phyloP scores from a whole-genome alignment of 1,139 yeast genomes.

The Zygoascus sp. region DNA sequence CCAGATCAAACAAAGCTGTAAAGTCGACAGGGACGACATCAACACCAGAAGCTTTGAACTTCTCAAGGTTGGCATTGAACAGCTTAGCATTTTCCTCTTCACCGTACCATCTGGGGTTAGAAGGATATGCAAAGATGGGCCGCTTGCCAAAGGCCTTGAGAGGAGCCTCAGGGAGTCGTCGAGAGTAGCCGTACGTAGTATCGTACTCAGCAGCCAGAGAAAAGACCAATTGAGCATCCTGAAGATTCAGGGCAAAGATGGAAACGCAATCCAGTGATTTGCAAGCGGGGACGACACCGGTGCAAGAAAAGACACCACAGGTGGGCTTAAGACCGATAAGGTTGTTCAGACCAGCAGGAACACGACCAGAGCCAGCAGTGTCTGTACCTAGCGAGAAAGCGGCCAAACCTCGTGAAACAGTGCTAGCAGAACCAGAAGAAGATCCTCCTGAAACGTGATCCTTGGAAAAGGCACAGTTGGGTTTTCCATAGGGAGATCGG shows the following conservation, averaged over 20 bases:
- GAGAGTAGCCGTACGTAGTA: constrained; percentile 74
- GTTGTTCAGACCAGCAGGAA: constrained; percentile 94
- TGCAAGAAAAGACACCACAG: constrained; percentile 75
- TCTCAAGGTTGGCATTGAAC: constrained; percentile 56
- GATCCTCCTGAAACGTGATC: constrained; percentile 91
- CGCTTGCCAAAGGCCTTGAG: constrained; percentile 50
- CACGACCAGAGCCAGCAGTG: constrained; percentile 98
- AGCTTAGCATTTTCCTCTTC: constrained; percentile 72
- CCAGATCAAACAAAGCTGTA: constrained; percentile 69
- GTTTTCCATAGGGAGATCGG: constrained; percentile 87
- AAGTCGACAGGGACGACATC: constrained; percentile 62
- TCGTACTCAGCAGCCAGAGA: constrained; percentile 69
- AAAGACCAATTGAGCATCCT: constrained; percentile 78
- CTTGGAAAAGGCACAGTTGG: constrained; percentile 69
- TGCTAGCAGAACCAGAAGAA: constrained; percentile 91
- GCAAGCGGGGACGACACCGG: constrained; percentile 97
- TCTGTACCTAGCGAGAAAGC: constrained; percentile 91
- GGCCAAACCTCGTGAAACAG: constrained; percentile 82
- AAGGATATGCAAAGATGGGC: constrained; percentile 76
- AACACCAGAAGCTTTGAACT: constrained; percentile 53
- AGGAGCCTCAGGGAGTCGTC: constrained; percentile 67
- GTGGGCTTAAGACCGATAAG: constrained; percentile 90
- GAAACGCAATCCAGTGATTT: constrained; percentile 91
- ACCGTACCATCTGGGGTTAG: constrained; percentile 68
- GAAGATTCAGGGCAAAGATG: constrained; percentile 66